phyloP scores from a whole-genome alignment of 2,329 filamentous ascomycete species.

The Rasamsonia emersonii region DNA sequence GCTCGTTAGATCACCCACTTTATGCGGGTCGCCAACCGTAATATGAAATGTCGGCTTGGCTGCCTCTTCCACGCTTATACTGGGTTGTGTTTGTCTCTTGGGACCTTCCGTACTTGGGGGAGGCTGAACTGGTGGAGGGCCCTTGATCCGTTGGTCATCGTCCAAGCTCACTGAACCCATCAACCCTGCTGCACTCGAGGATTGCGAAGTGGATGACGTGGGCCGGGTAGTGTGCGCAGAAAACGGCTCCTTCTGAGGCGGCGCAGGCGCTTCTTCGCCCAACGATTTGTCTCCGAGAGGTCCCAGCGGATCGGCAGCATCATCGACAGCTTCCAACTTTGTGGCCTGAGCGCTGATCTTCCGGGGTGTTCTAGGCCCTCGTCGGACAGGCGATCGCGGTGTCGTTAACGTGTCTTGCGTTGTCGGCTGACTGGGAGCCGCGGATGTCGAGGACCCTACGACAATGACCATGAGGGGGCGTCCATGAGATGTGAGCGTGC shows the following conservation, averaged over 20 bases:
- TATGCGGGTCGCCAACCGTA: conserved; percentile 89
- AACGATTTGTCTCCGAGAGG: conserved; percentile 44
- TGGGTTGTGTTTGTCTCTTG: conserved; percentile 56
- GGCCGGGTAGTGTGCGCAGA: conserved; percentile 29
- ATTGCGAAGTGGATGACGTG: conserved; percentile 34
- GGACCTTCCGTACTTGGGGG: conserved; percentile 35
- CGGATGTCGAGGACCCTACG: conserved; percentile 11
- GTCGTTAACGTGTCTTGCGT: conserved; percentile 32
- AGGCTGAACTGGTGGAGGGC: conserved; percentile 52
- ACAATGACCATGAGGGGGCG: conserved; percentile 10
- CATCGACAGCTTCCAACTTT: conserved; percentile 54
- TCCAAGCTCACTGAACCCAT: conserved; percentile 64
- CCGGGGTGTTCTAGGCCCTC: conserved; percentile 45
- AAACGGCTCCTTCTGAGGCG: conserved; percentile 51
- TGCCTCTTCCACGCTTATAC: conserved; percentile 85
- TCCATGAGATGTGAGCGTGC: conserved; percentile 7
- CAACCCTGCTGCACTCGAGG: conserved; percentile 42
- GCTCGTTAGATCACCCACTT: conserved; percentile 92
- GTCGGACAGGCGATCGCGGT: conserved; percentile 39
- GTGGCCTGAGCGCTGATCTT: conserved; percentile 54
- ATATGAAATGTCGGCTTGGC: conserved; percentile 88
- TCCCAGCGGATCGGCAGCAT: conserved; percentile 54
- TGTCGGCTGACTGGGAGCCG: conserved; percentile 22
- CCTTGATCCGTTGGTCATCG: conserved; percentile 57
- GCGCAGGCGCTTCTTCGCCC: conserved; percentile 47